These are phyloP conservation scores for Hymenoscyphus scutula DNA, from an alignment of 2,329 filamentous ascomycete species.

Conservation along the genomic window DNA sequence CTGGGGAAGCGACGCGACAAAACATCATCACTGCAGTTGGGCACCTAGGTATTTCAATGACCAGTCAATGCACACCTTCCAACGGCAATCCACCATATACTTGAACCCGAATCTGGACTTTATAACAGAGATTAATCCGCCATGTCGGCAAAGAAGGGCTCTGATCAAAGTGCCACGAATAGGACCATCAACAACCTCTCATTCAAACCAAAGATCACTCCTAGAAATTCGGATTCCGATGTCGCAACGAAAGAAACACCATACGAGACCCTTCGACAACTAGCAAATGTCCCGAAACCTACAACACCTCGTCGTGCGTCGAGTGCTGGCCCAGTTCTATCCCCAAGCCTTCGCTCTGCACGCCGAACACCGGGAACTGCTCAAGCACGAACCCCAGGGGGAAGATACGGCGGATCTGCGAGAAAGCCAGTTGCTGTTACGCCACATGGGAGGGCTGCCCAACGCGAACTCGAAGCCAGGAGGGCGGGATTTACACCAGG, in stretches of 20 bases:
- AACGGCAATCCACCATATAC: not conserved
- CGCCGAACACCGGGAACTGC: slow-evolving; percentile 29
- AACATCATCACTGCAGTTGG: not conserved
- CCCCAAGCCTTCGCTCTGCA: slow-evolving; percentile 29
- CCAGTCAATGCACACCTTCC: not conserved
- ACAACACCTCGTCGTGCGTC: slow-evolving; percentile 35
- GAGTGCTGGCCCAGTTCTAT: slow-evolving; percentile 28
- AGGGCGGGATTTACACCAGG: slow-evolving; percentile 61
- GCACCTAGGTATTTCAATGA: not conserved
- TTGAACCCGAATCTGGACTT: not conserved
- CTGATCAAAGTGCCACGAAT: not conserved
- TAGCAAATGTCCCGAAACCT: slow-evolving; percentile 32
- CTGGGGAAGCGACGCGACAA: not conserved
- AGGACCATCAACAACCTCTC: slow-evolving; percentile 1
- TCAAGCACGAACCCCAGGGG: slow-evolving; percentile 30
- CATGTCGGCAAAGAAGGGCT: not conserved
- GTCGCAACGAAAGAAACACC: slow-evolving; percentile 29
- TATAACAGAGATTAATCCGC: not conserved
- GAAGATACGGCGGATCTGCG: slow-evolving; percentile 26
- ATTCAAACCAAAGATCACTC: slow-evolving; percentile 1
- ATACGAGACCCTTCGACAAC: slow-evolving; percentile 28
- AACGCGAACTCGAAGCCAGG: slow-evolving; percentile 56
- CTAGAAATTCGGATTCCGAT: slow-evolving; percentile 27
- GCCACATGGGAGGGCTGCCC: slow-evolving; percentile 60
- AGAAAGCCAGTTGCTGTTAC: slow-evolving; percentile 40